Evolutionary conservation across 768 basidiomycete species (phyloP).

Genomic region (Phanerodontia chrysosporium): DNA sequence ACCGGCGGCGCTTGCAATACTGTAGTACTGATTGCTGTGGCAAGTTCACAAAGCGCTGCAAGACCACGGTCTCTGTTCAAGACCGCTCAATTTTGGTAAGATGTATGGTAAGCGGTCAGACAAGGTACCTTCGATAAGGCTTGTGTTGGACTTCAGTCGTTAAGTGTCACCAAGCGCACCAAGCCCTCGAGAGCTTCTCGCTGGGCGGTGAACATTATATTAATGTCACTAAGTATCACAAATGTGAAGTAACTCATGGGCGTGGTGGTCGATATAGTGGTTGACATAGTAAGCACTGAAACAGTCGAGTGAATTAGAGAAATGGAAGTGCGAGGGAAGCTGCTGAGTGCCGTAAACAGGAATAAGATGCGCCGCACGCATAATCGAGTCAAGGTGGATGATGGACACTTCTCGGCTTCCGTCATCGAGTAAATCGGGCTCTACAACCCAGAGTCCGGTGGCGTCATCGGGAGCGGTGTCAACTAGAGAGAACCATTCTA

Average conservation of each 20-base stretch:
- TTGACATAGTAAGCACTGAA: slow-evolving; percentile 12
- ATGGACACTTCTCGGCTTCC: slow-evolving; percentile 3
- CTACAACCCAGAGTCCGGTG: slow-evolving; percentile 26
- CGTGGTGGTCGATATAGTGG: slow-evolving; percentile 14
- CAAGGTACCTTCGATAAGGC: too few relatives aligned
- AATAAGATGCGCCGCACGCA: slow-evolving; percentile 27
- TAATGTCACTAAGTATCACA: too few relatives aligned
- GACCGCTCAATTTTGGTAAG: too few relatives aligned
- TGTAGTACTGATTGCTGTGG: too few relatives aligned
- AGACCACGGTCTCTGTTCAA: too few relatives aligned
- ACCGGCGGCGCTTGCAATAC: too few relatives aligned
- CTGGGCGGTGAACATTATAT: too few relatives aligned
- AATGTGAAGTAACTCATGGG: neutral
- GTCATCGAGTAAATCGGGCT: slow-evolving; percentile 7
- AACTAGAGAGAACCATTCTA: slow-evolving; percentile 18
- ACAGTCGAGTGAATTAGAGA: slow-evolving; percentile 1
- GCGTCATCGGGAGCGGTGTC: slow-evolving; percentile 17
- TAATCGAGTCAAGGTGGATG: slow-evolving; percentile 27
- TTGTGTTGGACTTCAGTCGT: too few relatives aligned
- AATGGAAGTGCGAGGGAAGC: neutral
- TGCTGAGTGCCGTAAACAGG: neutral
- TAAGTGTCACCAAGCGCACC: too few relatives aligned
- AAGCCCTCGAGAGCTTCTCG: too few relatives aligned
- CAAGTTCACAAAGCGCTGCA: too few relatives aligned
- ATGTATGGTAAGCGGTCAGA: too few relatives aligned